Base-by-base conservation (phyloP, 139 green algal genomes). In the Chlorella sp. region DNA sequence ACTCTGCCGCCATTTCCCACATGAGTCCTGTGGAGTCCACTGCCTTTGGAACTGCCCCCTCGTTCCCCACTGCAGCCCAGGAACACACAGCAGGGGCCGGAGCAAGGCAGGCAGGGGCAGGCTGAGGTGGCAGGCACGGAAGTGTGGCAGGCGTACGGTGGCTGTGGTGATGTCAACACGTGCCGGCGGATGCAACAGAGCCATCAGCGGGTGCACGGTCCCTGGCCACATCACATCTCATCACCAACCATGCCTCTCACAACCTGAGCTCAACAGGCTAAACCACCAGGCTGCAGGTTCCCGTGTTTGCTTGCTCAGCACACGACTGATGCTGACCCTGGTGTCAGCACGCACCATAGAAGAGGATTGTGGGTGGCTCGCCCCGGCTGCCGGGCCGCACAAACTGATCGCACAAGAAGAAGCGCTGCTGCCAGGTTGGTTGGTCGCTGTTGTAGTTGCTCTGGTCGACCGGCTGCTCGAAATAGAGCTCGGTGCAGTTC, bases 11-110 rank as follows among this genome's bases (percentile, higher is more conserved):
- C 57, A 84, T 28, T 81, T 94, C 89, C 89, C 91, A 94, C 84
- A 95, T 92, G 5, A 94, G 85, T 0, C 93, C 94, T 32, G 87
- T 95, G 64, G 83, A 86, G 40, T 95, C 93, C 0, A 95, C 69
- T 53, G 95, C 96, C 0, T 91, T 69, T 30, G 81, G 40, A 22
- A 95, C 91, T 19, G 90, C 64, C 12, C 53, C 91, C 81, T 95
- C 92, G 88, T 97, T 97, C 28, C 94, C 94, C 36, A 89, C 90
- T 94, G 79, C 42, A 37, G 26, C 24, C 26, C 9, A 16, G 26
- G 68, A 36, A 32, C n/a, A 57, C 48, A 57, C 48, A n/a, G 32
- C 18, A 30, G 71, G 71, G 9, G 18, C 28, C 2, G 30, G 14
- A 3, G 32, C 71, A 30, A 19, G 71, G 32, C 71, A 39, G 71